Percentiles rank a stretch among this genome's conserved stretches.
Conservation (phyloP, 805 yeast species). For the Wickerhamomyces bisporus region DNA sequence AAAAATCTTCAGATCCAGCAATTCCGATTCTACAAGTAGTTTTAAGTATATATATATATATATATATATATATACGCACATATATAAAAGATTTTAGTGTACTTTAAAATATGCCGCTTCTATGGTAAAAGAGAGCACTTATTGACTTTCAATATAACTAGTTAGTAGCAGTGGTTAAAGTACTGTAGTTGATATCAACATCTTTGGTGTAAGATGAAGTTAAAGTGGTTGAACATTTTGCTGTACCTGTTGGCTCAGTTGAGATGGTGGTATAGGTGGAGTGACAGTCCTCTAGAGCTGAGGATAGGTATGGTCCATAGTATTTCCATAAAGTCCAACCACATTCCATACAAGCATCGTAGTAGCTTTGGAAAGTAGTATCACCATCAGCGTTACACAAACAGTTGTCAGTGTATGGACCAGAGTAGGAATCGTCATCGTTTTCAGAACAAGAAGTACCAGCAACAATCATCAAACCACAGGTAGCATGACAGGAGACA, state of each 20-base stretch:
- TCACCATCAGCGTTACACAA: slow-evolving; percentile 12
- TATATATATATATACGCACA: too few relatives aligned
- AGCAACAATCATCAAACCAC: slow-evolving; percentile 28
- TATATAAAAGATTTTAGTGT: too few relatives aligned
- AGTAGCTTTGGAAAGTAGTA: slow-evolving; percentile 10
- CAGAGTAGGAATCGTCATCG: slow-evolving; percentile 7
- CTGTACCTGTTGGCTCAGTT: slow-evolving; percentile 1
- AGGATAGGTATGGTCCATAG: slow-evolving; percentile 21
- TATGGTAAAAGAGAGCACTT: too few relatives aligned
- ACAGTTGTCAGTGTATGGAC: slow-evolving; percentile 12
- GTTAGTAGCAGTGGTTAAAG: not conserved
- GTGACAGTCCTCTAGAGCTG: not conserved
- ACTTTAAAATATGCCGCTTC: too few relatives aligned
- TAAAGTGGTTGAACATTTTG: not conserved
- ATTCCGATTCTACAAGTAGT: too few relatives aligned
- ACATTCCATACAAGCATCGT: slow-evolving; percentile 27
- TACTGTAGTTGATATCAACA: not conserved
- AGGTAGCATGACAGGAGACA: slow-evolving; percentile 23
- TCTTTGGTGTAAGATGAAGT: not conserved
- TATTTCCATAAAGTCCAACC: slow-evolving; percentile 32
- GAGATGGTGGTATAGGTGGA: not conserved
- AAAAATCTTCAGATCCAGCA: too few relatives aligned
- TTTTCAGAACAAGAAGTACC: slow-evolving; percentile 22
- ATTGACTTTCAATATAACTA: too few relatives aligned
- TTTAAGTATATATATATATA: too few relatives aligned